These are phyloP conservation scores for Solanum lycopersicoides DNA, from an alignment of 257 asterid species.

Conservation along the genomic window DNA sequence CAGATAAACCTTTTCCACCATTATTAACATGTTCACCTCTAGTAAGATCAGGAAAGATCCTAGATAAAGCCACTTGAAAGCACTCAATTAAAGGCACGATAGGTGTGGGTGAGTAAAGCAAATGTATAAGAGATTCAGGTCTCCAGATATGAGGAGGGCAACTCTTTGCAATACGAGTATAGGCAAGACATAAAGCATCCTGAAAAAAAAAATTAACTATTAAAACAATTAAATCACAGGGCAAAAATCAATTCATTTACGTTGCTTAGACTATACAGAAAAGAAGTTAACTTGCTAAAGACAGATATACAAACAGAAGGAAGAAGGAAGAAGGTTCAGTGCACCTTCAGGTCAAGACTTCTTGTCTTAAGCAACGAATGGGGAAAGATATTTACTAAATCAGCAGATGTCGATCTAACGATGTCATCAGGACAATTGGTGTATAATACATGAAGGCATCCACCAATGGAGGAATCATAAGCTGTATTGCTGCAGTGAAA, in stretches of 20 bases:
- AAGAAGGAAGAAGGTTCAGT: background rate
- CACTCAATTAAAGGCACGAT: constrained; percentile 49
- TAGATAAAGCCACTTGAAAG: constrained; percentile 60
- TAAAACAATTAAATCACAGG: background rate
- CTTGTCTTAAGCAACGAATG: constrained; percentile 59
- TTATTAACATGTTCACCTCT: constrained; percentile 25
- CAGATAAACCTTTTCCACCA: constrained; percentile 11
- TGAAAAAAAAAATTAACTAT: constrained; percentile 14
- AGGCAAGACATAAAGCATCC: constrained; percentile 77
- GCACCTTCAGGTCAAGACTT: constrained; percentile 82
- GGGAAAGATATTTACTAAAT: constrained; percentile 44
- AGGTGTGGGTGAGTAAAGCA: constrained; percentile 58
- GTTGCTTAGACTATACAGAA: background rate
- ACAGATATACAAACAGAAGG: background rate
- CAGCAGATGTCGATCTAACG: constrained; percentile 69
- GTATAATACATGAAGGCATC: constrained; percentile 66
- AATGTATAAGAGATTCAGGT: constrained; percentile 65
- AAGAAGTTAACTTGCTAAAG: background rate
- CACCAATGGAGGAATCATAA: constrained; percentile 76
- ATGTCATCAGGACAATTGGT: constrained; percentile 67
- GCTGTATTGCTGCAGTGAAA: constrained; percentile 48
- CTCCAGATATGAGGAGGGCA: constrained; percentile 81
- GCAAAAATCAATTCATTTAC: background rate
- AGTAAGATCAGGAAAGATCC: constrained; percentile 45
- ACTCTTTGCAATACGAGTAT: constrained; percentile 55